phyloP scores from a whole-genome alignment of 306 rosid genomes.

The Acacia melanoxylon region DNA sequence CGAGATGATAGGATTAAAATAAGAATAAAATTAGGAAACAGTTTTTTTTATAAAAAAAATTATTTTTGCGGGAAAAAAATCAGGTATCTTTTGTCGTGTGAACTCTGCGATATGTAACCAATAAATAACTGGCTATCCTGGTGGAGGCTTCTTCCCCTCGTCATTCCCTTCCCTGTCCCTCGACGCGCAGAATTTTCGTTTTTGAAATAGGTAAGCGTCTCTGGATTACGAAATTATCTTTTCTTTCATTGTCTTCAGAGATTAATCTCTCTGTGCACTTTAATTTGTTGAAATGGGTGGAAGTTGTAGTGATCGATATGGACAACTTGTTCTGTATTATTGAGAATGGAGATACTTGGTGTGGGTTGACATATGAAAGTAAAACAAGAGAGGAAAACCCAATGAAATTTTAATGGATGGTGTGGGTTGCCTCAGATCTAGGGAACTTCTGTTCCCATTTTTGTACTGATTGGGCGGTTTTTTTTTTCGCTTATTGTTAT shows the following conservation, averaged over 20 bases:
- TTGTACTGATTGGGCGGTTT: conserved; percentile 16
- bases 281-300: neutral
- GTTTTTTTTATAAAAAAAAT: no score
- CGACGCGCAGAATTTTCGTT: conserved; percentile 9
- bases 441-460: conserved; percentile 42
- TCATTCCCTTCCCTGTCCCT: conserved; percentile 22
- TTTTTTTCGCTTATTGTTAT: conserved; percentile 15
- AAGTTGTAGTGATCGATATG: neutral
- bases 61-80: neutral
- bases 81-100: neutral
- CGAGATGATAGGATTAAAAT: neutral
- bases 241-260: conserved; percentile 28
- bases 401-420: conserved; percentile 37
- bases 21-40: no score
- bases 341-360: conserved; percentile 33
- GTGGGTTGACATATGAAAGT: conserved; percentile 47
- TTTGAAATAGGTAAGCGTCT: conserved; percentile 43
- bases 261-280: conserved; percentile 1
- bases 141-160: conserved; percentile 18
- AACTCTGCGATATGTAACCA: neutral
- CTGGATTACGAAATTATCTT: neutral
- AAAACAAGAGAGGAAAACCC: conserved; percentile 27
- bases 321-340: neutral
- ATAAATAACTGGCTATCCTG: conserved; percentile 9
- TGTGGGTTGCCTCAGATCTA: conserved; percentile 51